Base-by-base conservation (phyloP, 1,284 basidiomycete species). In the Ceratobasidium sp. region DNA sequence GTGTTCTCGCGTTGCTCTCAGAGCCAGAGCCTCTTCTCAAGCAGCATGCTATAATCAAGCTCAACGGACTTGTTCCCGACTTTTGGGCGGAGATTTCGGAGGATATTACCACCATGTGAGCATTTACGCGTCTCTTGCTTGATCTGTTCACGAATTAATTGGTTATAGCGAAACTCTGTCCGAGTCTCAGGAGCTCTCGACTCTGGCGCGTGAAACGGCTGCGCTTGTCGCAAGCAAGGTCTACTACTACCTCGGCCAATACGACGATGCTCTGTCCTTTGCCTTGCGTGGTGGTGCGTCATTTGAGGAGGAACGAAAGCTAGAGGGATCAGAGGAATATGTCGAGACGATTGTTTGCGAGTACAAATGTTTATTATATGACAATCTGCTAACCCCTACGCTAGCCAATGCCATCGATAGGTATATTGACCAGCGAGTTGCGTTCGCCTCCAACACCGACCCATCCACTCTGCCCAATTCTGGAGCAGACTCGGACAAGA, bases 61-160 rank as follows among this genome's bases (percentile, higher is more conserved):
- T 99, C 76, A 92, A 91, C 81, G 86, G 89, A 31, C 89, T 98
- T 71, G 94, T 98, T 10, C 90, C 95, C 54, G 92, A 95, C 81
- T 98, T 98, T 85, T 99, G 97, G 96, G 93, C 96, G 71, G 97
- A 99, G 88, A 97, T 98, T 82, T 96, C 95, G 81, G 97, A 99
- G 84, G 91, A 95, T 83, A 92, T 98, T 80, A 89, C 93, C 49
- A 87, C 91, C 78, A 95, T 98, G 96, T 95, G 83, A 82, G 94
- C 64, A 31, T 49, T 67, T 63, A 66, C 51, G 33, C 68, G 58
- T 60, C 47, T 69, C 78, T 63, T 10, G 39, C n/a, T 8, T 20
- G 26, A 20, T 53, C 2, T 51, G 64, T 47, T 66, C n/a, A 66
- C n/a, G 4, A 42, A 7, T 6, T 26, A 20, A 2, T 11, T 31